phyloP scores from a whole-genome alignment of 192 early-diverging fungal genomes.

The Backusella westeae region DNA sequence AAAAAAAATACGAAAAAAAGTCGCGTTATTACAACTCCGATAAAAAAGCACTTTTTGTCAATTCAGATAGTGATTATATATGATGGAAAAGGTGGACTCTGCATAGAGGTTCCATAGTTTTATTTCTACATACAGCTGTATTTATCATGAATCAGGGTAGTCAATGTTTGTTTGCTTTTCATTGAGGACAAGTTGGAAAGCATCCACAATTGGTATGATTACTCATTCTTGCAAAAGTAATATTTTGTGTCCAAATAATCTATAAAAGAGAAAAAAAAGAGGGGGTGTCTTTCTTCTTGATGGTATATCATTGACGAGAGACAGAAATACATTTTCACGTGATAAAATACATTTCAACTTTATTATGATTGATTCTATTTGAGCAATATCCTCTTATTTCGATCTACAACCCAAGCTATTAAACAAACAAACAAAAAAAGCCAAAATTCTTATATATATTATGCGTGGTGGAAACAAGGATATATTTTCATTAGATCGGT shows the following conservation, averaged over 20 bases:
- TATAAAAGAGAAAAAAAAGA: neutral
- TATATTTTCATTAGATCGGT: neutral
- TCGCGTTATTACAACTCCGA: neutral
- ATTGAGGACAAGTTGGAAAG: neutral
- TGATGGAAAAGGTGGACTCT: no score
- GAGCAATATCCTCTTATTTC: no score
- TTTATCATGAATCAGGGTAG: neutral
- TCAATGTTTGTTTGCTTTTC: neutral
- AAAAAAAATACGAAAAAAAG: neutral
- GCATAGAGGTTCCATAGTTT: neutral
- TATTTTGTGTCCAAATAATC: neutral
- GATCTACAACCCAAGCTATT: no score
- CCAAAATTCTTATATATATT: neutral
- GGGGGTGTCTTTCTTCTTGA: neutral
- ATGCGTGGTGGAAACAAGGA: neutral
- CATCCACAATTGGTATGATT: neutral
- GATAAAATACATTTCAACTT: neutral
- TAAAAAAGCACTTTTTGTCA: neutral
- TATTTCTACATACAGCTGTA: no score
- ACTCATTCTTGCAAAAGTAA: neutral
- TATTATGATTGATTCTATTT: neutral
- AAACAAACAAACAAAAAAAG: no score
- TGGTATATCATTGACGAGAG: no score
- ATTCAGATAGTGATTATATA: no score
- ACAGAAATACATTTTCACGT: neutral